Conservation (phyloP, 2,329 filamentous ascomycete genomes). For the Colletotrichum musicola region DNA sequence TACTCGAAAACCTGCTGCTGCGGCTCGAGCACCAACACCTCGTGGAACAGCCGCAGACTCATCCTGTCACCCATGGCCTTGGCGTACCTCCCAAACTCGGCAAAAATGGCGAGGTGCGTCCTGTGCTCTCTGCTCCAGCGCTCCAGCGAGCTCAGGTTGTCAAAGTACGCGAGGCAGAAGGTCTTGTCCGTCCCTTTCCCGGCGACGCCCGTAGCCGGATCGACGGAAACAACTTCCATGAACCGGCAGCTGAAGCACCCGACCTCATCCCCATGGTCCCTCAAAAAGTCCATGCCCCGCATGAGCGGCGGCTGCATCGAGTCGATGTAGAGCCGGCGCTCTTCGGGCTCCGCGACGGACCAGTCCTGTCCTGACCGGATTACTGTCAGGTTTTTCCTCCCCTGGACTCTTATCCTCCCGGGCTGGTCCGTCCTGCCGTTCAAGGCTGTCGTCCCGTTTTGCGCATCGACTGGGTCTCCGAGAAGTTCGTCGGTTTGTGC, state of each 20-base stretch:
- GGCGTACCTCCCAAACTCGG: constrained; percentile 53
- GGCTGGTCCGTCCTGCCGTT: constrained; percentile 38
- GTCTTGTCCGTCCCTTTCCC: constrained; percentile 47
- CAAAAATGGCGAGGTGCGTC: constrained; percentile 56
- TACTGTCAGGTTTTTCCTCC: constrained; percentile 54
- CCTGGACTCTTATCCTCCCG: constrained; percentile 39
- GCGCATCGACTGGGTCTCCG: constrained; percentile 40
- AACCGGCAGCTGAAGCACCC: constrained; percentile 59
- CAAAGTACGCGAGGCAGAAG: constrained; percentile 57
- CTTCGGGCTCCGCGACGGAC: constrained; percentile 52
- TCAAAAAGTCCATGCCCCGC: constrained; percentile 58
- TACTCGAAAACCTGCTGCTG: constrained; percentile 58
- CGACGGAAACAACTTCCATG: constrained; percentile 56
- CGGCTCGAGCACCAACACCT: constrained; percentile 52
- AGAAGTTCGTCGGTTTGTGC: constrained; percentile 52
- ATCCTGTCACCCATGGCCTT: constrained; percentile 50
- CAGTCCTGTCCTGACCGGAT: constrained; percentile 62
- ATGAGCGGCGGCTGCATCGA: constrained; percentile 59
- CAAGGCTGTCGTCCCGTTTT: neutral
- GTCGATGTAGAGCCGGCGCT: constrained; percentile 56
- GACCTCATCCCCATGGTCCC: constrained; percentile 55
- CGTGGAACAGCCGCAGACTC: constrained; percentile 53
- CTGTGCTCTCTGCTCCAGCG: constrained; percentile 53
- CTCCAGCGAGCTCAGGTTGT: constrained; percentile 54
- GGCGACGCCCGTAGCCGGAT: constrained; percentile 41